Percentiles rank a stretch among this genome's conserved stretches.
Evolutionary conservation across 108 stramenopile species (phyloP).

Genomic region (Nannochloropsis oceanica): DNA sequence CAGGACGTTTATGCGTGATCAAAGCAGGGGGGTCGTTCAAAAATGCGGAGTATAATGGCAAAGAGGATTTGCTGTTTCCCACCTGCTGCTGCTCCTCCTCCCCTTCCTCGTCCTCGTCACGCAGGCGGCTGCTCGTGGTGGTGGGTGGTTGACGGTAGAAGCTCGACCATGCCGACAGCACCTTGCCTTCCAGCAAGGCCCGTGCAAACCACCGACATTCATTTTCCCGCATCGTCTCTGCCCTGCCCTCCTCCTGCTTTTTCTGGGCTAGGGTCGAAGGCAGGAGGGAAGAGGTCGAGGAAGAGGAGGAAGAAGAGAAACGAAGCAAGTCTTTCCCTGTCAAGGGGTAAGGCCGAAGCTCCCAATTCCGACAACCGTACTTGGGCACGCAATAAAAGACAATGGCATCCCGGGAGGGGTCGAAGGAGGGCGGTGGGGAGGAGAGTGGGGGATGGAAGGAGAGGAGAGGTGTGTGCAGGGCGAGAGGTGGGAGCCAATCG

Average conservation of each 20-base stretch:
- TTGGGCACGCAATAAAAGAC: neutral
- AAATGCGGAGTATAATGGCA: neutral
- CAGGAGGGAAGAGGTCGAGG: neutral
- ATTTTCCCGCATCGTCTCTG: neutral
- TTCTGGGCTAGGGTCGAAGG: neutral
- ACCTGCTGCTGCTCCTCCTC: neutral
- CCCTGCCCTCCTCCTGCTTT: neutral
- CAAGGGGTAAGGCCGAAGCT: neutral
- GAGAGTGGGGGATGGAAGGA: neutral
- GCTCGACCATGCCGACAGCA: neutral
- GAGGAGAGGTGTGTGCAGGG: constrained; percentile 22
- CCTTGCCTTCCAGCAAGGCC: neutral
- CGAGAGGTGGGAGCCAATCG: constrained; percentile 19
- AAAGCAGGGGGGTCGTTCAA: neutral
- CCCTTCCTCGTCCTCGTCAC: neutral
- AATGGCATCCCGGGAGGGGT: neutral
- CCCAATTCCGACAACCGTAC: neutral
- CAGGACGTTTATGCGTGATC: neutral
- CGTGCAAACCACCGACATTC: neutral
- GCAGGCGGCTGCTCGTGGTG: neutral
- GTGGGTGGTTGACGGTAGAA: neutral
- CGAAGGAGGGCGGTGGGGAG: constrained; percentile 21
- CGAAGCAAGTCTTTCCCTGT: neutral
- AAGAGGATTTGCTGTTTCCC: neutral
- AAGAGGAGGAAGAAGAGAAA: neutral